phyloP scores from a whole-genome alignment of 2,329 filamentous ascomycete species.

The Penicillium sp. region DNA sequence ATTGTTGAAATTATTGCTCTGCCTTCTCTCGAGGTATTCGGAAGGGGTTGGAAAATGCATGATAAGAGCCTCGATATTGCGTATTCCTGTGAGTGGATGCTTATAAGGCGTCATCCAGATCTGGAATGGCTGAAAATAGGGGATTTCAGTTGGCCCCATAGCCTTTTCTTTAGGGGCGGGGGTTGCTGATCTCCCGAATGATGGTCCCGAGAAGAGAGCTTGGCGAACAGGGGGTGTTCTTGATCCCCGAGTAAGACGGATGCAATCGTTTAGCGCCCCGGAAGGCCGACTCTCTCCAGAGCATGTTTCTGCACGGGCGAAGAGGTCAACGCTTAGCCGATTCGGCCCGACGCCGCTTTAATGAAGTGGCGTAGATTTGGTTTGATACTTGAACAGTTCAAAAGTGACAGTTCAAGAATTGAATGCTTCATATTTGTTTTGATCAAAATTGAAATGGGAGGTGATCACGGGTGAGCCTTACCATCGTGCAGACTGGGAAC shows the following conservation, averaged over 20 bases:
- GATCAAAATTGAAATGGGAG: neutral
- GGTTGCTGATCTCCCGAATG: neutral
- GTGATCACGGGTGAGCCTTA: neutral
- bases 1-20: neutral
- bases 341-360: neutral
- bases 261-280: neutral
- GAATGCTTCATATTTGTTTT: neutral
- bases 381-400: neutral
- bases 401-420: neutral
- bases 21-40: neutral
- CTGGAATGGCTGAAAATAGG: neutral
- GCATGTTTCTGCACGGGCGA: neutral
- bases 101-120: neutral
- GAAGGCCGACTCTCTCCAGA: neutral
- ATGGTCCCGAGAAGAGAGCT: neutral
- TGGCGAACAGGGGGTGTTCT: neutral
- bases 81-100: neutral
- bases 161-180: neutral
- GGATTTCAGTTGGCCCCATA: neutral
- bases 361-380: neutral
- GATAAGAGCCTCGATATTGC: neutral
- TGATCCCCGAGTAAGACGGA: neutral
- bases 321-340: neutral
- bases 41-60: neutral
- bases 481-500: neutral